Conservation (phyloP, 192 early-diverging fungal genomes). For the Coemansia sp. region DNA sequence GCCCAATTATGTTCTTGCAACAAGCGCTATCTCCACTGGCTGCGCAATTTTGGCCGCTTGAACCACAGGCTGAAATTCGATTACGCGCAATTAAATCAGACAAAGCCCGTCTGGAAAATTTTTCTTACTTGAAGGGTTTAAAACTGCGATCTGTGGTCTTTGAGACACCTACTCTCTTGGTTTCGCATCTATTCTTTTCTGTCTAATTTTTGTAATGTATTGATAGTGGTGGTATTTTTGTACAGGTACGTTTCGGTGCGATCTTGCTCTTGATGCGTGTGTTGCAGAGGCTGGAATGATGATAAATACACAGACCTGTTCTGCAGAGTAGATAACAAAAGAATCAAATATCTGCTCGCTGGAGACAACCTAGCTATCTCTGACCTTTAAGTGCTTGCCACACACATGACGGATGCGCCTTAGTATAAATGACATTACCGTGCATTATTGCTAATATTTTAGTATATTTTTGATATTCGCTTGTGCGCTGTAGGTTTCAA, state of each 20-base stretch:
- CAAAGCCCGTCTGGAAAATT: background rate
- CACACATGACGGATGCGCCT: background rate
- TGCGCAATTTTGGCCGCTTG: background rate
- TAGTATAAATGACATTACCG: background rate
- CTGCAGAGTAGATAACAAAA: slow-evolving; percentile 39
- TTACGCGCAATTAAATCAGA: background rate
- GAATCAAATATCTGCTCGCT: slow-evolving; percentile 37
- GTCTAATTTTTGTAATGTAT: background rate
- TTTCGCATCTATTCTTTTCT: slow-evolving; percentile 2
- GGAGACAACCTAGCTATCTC: slow-evolving; percentile 37
- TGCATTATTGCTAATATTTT: background rate
- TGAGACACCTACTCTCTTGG: background rate
- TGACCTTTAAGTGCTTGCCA: slow-evolving; percentile 16
- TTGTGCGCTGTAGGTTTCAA: background rate
- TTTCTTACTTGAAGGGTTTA: background rate
- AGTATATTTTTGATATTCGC: background rate
- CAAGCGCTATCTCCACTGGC: background rate
- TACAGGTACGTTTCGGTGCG: slow-evolving; percentile 13
- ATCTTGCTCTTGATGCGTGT: background rate
- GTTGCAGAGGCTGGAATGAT: slow-evolving; percentile 19
- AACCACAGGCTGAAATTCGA: slow-evolving; percentile 1
- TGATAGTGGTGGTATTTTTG: background rate
- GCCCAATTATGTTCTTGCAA: background rate
- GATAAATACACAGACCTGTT: slow-evolving; percentile 53
- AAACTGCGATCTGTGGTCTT: background rate